Evolutionary conservation across 495 filamentous ascomycete genomes (phyloP), one percentile per base, ranked within the genome.

Genomic region (Diplogelasinospora grovesii): DNA sequence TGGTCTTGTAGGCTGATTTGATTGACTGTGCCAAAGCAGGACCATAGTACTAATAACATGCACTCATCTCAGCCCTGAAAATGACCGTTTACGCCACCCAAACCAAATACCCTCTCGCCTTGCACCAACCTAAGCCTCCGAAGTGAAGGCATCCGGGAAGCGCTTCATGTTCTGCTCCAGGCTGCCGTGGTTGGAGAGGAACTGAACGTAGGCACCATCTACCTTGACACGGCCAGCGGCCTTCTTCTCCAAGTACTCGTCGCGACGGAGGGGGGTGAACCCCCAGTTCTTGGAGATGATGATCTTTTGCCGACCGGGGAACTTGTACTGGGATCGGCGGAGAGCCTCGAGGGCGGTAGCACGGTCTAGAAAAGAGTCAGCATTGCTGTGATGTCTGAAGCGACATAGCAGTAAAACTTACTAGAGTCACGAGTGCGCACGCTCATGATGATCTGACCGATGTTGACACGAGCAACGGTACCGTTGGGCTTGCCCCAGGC

Each of bases 211-310:
- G 56, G 93, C 93, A 79, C 92, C 92, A 65, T 98, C 92, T 53
- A 89, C 80, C 73, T 83, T 81, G 68, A 98, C 78, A 66, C 80
- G 79, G 64, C 92, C 92, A 65, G 79, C 82, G 63, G 83, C 73
- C 78, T 92, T 89, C 74, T 86, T 82, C 71, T 85, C 75, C 57
- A 93, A 70, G 74, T 96, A 98, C 66, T 98, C 92, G 45, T 96
- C 92, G 57, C 93, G 90, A 54, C 86, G 84, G 53, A 98, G 85
- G 62, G 86, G 86, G 43, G 92, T 98, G 85, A 97, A 98, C 50
- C 92, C 92, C 92, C 92, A 98, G 76, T 96, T 96, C 85, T 98
- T 98, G 75, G 82, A 88, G 71, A 96, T 82, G 63, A 98, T 94
- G 73, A 98, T 94, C 87, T 98, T 97, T 81, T 98, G 92, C 71